Evolutionary conservation across 202 grass and related monocot species (phyloP), one percentile per base, ranked within the genome.

Genomic region (Brachypodium distachyon): DNA sequence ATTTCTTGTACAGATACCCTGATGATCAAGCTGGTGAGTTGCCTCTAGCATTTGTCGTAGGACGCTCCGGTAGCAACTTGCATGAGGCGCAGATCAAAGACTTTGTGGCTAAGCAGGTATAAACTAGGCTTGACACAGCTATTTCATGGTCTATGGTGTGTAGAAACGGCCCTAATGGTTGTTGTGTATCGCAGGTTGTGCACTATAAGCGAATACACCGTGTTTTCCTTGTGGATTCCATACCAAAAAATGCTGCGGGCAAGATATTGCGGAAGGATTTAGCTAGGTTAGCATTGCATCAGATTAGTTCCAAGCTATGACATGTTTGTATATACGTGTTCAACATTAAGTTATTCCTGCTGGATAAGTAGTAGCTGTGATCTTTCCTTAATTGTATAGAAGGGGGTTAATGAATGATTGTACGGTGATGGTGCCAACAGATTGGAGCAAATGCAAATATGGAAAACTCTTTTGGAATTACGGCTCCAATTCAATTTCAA

Each of bases 231-330:
- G 81, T 86, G 62, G 59, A 72, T 77, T 74, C 76, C 7, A 86
- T 86, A 74, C 85, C 76, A 6, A 88, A 78, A 77, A 94, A 88
- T 75, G 80, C 79, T 11, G 61, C 76, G 9, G 91, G 88, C 28
- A 91, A 94, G 85, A 72, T 91, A 40, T 68, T 91, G 58, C 67
- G 88, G 8, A 89, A 75, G 72, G 81, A 91, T 12, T 59, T 93
- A 47, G 33, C 27, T n/a, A 88, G 76, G 64, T 67, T 91, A 76
- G 79, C 61, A 37, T 44, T 47, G 31, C 58, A 58, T 52, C 62
- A 12, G 28, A 79, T 73, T 67, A 68, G 26, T 2, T 83, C 79
- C 1, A 91, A 74, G 38, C 48, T 94, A 4, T 86, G 81, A 28
- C 22, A 41, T 26, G 61, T 13, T n/a, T 10, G 29, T 13, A 4